Evolutionary conservation across 164 flowering plant genomes (phyloP), one percentile per base, ranked within the genome.

Genomic region (Santalum album): DNA sequence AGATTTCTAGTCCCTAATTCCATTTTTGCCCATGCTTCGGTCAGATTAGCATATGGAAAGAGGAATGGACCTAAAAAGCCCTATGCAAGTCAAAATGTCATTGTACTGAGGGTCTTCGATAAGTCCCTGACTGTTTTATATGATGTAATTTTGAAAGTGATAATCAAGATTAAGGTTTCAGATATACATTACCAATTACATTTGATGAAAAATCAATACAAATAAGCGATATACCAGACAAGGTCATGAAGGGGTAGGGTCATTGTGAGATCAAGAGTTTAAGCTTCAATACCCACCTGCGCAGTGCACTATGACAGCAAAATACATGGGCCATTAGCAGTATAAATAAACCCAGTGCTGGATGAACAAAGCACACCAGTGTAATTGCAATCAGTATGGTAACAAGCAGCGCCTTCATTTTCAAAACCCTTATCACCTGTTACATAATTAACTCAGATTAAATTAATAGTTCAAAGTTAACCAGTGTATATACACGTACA

Each of bases 311-410:
- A 60, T 94, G 97, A 58, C 96, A 94, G 68, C 79, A 62, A 12
- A 73, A 57, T 53, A 78, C 83, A 74, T 94, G 92, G 49, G 73
- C 81, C 16, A 80, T 40, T 48, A 86, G 74, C 61, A 90, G 75
- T 29, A 87, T 34, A 29, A 74, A 67, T 25, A 94, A 75, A 56
- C 99, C 99, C 57, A 94, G 51, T 0, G 95, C 90, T 43, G 97
- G 96, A 78, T 90, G 99, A 69, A 86, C 80, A 66, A 87, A 72
- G 71, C 79, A 86, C 35, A 75, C 86, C 71, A 90, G 60, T 39
- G 65, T 44, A 56, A 71, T 58, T 34, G 90, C 71, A 62, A 71
- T 55, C 25, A 76, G 32, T 44, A 78, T 68, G 11, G 76, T 68
- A 67, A 74, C 65, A 57, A 85, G 64, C 52, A 67, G 54, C 22